Evolutionary conservation across 2,329 filamentous ascomycete genomes (phyloP).

Genomic region (Rutstroemia sp.): DNA sequence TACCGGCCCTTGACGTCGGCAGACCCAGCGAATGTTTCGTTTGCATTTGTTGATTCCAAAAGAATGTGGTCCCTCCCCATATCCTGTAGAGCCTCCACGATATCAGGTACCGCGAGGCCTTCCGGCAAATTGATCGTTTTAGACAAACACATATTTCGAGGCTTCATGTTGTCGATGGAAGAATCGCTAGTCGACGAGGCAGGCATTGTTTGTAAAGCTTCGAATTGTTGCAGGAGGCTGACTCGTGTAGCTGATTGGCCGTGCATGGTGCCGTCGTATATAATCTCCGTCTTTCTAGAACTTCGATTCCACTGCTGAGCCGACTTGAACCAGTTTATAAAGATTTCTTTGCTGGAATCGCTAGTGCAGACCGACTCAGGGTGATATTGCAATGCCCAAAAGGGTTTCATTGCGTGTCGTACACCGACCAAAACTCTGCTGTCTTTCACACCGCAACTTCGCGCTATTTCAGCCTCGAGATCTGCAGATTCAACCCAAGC

Average conservation of each 20-base stretch:
- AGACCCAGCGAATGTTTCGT: slow-evolving; percentile 35
- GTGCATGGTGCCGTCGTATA: slow-evolving; percentile 10
- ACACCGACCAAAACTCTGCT: slow-evolving; percentile 51
- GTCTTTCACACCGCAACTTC: slow-evolving; percentile 23
- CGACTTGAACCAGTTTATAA: slow-evolving; percentile 56
- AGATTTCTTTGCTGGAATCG: slow-evolving; percentile 42
- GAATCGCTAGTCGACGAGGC: not conserved
- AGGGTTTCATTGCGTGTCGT: slow-evolving; percentile 50
- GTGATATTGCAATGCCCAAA: slow-evolving; percentile 65
- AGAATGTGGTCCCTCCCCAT: slow-evolving; percentile 41
- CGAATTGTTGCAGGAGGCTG: slow-evolving; percentile 23
- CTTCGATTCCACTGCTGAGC: slow-evolving; percentile 39
- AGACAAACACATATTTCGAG: slow-evolving; percentile 33
- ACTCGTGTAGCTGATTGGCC: slow-evolving; percentile 20
- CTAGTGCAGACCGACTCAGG: slow-evolving; percentile 65
- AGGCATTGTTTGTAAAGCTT: slow-evolving; percentile 8
- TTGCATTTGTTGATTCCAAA: slow-evolving; percentile 52
- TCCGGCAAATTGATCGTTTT: slow-evolving; percentile 37
- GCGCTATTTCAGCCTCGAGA: slow-evolving; percentile 17
- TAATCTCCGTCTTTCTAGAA: slow-evolving; percentile 6
- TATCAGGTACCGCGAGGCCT: slow-evolving; percentile 43
- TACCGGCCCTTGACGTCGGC: slow-evolving; percentile 52
- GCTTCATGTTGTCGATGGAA: slow-evolving; percentile 4
- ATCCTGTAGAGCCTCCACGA: slow-evolving; percentile 39
- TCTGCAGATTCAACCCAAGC: slow-evolving; percentile 29